Evolutionary conservation across 108 stramenopile genomes (phyloP).

Genomic region (Nitzschia inconspicua): DNA sequence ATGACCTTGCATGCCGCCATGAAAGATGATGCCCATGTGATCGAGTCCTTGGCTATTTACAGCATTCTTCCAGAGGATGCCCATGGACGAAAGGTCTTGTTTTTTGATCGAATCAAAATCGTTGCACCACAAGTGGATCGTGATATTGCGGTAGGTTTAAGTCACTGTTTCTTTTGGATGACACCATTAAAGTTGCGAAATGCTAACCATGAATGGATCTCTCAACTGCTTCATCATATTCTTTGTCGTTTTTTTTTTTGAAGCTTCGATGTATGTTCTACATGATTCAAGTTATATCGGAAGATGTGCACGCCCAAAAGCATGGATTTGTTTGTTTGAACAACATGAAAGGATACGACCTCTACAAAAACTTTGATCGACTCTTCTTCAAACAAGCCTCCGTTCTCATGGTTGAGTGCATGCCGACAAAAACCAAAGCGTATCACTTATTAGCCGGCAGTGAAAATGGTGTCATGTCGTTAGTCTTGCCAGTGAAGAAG

Average conservation of each 20-base stretch:
- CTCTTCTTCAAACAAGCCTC: background rate
- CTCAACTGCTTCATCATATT: too few relatives aligned
- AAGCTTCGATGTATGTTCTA: slow-evolving; percentile 4
- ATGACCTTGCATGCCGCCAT: slow-evolving; percentile 32
- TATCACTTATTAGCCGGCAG: background rate
- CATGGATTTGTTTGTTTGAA: background rate
- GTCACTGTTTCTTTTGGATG: background rate
- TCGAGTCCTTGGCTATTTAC: background rate
- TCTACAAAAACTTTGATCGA: slow-evolving; percentile 9
- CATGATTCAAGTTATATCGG: slow-evolving; percentile 2
- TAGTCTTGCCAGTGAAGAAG: slow-evolving; percentile 2
- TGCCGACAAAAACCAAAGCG: slow-evolving; percentile 4
- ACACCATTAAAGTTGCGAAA: background rate
- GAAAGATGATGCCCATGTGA: slow-evolving; percentile 1
- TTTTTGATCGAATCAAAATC: background rate
- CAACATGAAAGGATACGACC: slow-evolving; percentile 7
- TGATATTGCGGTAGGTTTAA: background rate
- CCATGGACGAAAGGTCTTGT: background rate
- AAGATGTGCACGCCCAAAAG: background rate
- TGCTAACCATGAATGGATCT: too few relatives aligned
- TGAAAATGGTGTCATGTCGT: slow-evolving; percentile 9
- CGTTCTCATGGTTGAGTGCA: background rate
- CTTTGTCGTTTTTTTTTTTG: background rate
- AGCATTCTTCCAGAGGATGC: background rate
- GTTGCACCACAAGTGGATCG: background rate